These are phyloP conservation scores for Linum trigynum DNA, from an alignment of 345 rosid species.

Conservation along the genomic window DNA sequence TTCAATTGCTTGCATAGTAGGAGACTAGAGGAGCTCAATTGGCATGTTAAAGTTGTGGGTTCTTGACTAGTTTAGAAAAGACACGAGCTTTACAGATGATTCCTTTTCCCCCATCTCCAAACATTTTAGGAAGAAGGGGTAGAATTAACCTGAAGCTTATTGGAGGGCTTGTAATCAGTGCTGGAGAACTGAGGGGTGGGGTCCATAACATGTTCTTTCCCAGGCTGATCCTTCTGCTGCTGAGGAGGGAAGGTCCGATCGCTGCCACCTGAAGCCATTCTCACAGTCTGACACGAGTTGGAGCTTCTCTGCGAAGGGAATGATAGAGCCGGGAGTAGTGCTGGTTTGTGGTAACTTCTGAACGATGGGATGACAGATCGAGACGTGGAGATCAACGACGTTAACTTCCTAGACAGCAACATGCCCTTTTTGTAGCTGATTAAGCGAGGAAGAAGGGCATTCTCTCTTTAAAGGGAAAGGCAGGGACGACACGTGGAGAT, in stretches of 20 bases:
- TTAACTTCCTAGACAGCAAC: not conserved
- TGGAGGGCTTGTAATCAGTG: constrained; percentile 52
- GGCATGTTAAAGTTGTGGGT: no score
- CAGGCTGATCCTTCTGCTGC: constrained; percentile 57
- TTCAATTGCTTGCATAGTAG: not conserved
- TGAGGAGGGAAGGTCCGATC: constrained; percentile 43
- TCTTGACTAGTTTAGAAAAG: no score
- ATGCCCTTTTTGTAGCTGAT: not conserved
- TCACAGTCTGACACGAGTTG: not conserved
- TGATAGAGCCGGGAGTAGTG: not conserved
- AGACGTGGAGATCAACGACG: not conserved
- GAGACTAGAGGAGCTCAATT: no score
- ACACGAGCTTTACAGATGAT: no score
- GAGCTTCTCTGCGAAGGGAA: not conserved
- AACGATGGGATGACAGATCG: constrained; percentile 9
- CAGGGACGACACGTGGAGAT: constrained; percentile 7
- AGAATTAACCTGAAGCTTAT: constrained; percentile 39
- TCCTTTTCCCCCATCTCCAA: no score
- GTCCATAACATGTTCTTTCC: constrained; percentile 53
- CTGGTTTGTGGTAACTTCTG: not conserved
- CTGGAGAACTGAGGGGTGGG: constrained; percentile 46
- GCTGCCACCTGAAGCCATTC: constrained; percentile 39
- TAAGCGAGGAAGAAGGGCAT: constrained; percentile 11
- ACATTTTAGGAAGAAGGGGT: no score
- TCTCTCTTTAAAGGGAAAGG: not conserved